Base-by-base conservation (phyloP, 73 alveolate species). In the Paramecium caudatum region DNA sequence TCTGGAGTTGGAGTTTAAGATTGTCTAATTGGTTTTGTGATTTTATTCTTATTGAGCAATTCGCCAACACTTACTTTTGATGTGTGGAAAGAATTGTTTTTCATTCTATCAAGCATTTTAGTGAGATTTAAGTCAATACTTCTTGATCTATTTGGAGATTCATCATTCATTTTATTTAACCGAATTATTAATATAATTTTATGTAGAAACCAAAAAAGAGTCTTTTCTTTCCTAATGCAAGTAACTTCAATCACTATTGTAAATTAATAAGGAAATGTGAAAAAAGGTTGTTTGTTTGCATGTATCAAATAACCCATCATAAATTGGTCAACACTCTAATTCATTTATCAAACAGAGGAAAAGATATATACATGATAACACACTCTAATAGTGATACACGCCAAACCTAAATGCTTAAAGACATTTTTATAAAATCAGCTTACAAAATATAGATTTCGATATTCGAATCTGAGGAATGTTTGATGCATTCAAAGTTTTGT, bases 401-500 rank as follows among this genome's bases (percentile, higher is more conserved):
- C 2, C 23, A 55, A 55, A 36, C 8, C 16, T 49, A n/a, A 0
- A 49, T 6, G 10, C 80, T 55, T 55, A 27, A 27, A 23, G 30
- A 27, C 46, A 55, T 55, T 37, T 27, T 55, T 55, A 27, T 27
- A 21, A 55, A 43, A 27, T 55, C 80, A 1, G 23, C 30, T 2
- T 37, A 55, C 4, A 55, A 55, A 8, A 55, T 55, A 9, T 27
- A 55, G 30, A 55, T 55, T 23, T 37, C 80, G 12, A 43, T 55
- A 55, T 55, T 10, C n/a, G 80, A 55, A 23, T 27, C 23, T 39
- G 3, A 55, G 30, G 23, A 27, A 27, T 55, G 80, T 55, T 23
- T 55, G n/a, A 55, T 55, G 80, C 80, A 55, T 55, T 55, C 43
- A 55, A 55, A 55, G n/a, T 55, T 27, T 55, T 55, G 80, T 55